Conservation (phyloP, 2,329 filamentous ascomycete species). For the Orbilia javanica region DNA sequence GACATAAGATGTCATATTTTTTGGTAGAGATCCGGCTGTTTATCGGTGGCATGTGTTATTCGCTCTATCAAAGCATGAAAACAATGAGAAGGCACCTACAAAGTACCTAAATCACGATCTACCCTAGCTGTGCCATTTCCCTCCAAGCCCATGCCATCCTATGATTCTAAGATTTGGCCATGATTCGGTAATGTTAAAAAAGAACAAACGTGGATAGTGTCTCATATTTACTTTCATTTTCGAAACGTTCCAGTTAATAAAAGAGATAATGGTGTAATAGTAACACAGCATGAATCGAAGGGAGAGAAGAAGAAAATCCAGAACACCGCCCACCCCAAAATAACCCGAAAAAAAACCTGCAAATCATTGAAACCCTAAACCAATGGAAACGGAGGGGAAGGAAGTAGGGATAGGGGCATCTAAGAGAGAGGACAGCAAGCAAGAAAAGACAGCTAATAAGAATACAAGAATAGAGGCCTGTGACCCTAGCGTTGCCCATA, state of each 20-base stretch:
- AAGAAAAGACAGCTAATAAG: constrained; percentile 34
- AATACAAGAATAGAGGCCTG: constrained; percentile 2
- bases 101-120: neutral
- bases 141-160: neutral
- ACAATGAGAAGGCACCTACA: neutral
- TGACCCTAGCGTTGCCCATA: neutral
- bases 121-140: neutral
- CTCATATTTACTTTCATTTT: constrained; percentile 7
- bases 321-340: constrained; percentile 11
- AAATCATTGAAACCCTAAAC: neutral
- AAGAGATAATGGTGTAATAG: neutral
- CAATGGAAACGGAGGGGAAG: neutral
- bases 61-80: neutral
- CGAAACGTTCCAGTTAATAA: neutral
- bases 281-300: constrained; percentile 16
- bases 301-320: neutral
- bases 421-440: neutral
- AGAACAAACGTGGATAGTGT: neutral
- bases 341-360: neutral
- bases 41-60: neutral
- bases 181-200: neutral
- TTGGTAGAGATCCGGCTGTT: neutral
- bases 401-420: neutral
- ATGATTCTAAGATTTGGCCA: neutral
- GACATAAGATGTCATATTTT: neutral